These are phyloP conservation scores for Musa acuminata DNA, from an alignment of 176 grass and related monocot genomes.

Conservation along the genomic window DNA sequence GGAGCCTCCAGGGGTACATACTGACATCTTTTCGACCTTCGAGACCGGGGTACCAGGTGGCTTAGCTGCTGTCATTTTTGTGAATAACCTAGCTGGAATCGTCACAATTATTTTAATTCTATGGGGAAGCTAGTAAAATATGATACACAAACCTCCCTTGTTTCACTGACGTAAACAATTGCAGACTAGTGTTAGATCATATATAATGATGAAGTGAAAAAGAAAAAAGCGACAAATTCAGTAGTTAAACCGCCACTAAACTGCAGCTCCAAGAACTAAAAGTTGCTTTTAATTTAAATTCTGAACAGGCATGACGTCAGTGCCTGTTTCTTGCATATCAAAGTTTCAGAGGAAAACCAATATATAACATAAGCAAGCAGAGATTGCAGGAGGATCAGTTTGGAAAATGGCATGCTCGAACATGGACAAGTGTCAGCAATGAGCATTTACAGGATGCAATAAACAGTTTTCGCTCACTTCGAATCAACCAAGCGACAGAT, in stretches of 20 bases:
- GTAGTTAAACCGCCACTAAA: neutral
- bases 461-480: neutral
- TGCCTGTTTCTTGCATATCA: neutral
- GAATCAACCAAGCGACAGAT: neutral
- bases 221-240: too few relatives aligned
- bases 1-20: slow-evolving; percentile 65
- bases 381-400: neutral
- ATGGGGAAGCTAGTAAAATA: too few relatives aligned
- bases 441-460: neutral
- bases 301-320: neutral
- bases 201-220: neutral
- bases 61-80: slow-evolving; percentile 37
- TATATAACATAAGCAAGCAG: neutral
- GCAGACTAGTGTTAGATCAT: too few relatives aligned
- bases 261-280: neutral
- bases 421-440: neutral
- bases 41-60: slow-evolving; percentile 54
- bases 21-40: slow-evolving; percentile 53
- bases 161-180: too few relatives aligned
- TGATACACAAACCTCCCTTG: neutral
- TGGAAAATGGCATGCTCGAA: neutral
- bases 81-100: neutral
- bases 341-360: neutral
- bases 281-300: neutral
- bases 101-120: too few relatives aligned